Evolutionary conservation across 2,329 filamentous ascomycete species (phyloP).

Genomic region (Xylariomycetidae sp.): DNA sequence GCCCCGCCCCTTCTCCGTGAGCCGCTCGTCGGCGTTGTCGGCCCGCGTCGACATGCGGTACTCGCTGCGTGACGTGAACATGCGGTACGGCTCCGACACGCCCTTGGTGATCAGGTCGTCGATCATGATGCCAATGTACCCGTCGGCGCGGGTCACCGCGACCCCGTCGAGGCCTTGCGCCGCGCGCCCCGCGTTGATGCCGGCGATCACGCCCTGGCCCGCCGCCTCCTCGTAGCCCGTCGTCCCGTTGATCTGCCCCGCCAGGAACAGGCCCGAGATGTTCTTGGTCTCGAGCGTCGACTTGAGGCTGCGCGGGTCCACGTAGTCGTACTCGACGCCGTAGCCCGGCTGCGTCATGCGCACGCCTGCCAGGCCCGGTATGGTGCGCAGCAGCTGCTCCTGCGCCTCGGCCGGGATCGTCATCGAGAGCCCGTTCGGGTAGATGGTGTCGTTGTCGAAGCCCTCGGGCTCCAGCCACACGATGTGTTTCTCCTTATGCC

Average conservation of each 20-base stretch:
- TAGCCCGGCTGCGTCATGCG: constrained; percentile 94
- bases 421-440: constrained; percentile 97
- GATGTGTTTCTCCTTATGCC: constrained; percentile 74
- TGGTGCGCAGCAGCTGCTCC: constrained; percentile 76
- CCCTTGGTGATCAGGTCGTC: constrained; percentile 96
- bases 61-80: constrained; percentile 96
- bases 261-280: constrained; percentile 83
- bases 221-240: constrained; percentile 98
- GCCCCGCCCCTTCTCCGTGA: constrained; percentile 72
- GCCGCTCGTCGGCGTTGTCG: constrained; percentile 86
- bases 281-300: constrained; percentile 92
- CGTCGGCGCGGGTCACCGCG: constrained; percentile 73
- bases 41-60: constrained; percentile 89
- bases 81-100: constrained; percentile 93
- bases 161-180: constrained; percentile 62
- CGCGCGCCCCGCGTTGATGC: constrained; percentile 87
- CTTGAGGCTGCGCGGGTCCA: constrained; percentile 83
- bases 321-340: constrained; percentile 97
- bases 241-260: constrained; percentile 96
- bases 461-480: constrained; percentile 98
- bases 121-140: constrained; percentile 98
- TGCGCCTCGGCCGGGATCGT: constrained; percentile 88
- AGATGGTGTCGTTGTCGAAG: constrained; percentile 83
- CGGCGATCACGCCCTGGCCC: constrained; percentile 86
- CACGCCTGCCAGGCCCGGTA: constrained; percentile 82